Conservation (phyloP, 768 basidiomycete species). For the Lentinula raphanica region DNA sequence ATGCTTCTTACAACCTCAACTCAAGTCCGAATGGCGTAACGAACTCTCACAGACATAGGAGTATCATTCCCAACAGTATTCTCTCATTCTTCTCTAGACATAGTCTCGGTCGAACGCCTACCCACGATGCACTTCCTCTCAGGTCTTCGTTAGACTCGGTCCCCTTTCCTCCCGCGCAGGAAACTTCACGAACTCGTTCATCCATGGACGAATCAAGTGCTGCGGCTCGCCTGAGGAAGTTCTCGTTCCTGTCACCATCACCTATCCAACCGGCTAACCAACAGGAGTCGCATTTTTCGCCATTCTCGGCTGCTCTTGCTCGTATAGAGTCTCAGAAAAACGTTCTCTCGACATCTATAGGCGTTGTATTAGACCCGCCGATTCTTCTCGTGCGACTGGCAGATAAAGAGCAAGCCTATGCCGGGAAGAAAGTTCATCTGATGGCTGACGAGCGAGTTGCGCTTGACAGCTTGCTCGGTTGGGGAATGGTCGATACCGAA, state of each 20-base stretch:
- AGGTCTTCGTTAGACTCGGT: neutral
- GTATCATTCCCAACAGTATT: conserved; percentile 34
- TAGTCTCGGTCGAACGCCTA: neutral
- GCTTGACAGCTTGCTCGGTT: conserved; percentile 52
- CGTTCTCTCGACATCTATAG: conserved; percentile 36
- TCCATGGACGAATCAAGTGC: neutral
- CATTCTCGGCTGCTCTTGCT: conserved; percentile 35
- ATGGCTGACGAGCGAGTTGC: conserved; percentile 55
- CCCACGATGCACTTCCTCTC: neutral
- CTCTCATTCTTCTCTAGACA: conserved; percentile 37
- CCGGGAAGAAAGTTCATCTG: conserved; percentile 17
- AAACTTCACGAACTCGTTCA: neutral
- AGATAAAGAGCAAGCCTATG: conserved; percentile 33
- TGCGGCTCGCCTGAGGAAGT: neutral
- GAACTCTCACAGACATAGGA: conserved; percentile 7
- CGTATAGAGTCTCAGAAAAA: conserved; percentile 33
- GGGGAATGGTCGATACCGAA: conserved; percentile 24
- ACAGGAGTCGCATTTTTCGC: no score
- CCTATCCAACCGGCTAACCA: conserved; percentile 9
- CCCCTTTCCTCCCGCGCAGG: neutral
- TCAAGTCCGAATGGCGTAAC: conserved; percentile 10
- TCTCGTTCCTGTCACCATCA: neutral
- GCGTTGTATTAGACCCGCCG: conserved; percentile 43
- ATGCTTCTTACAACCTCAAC: conserved; percentile 25
- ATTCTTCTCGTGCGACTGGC: conserved; percentile 44